These are phyloP conservation scores for Eimeria maxima DNA, from an alignment of 169 alveolate species.

Conservation along the genomic window DNA sequence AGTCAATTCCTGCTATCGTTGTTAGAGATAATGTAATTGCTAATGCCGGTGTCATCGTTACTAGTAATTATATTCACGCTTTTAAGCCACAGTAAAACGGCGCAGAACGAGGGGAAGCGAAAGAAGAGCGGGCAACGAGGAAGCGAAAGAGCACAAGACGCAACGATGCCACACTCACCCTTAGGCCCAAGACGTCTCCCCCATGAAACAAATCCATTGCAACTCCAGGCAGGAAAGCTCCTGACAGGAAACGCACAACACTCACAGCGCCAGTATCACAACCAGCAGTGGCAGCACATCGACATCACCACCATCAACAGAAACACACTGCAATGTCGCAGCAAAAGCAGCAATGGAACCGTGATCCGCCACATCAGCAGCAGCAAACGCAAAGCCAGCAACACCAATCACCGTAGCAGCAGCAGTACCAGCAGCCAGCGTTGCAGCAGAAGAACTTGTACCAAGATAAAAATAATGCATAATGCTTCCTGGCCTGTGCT, in stretches of 20 bases:
- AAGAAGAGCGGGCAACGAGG: not conserved
- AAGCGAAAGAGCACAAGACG: not conserved
- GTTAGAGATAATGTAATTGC: too few species aligned
- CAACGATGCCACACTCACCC: not conserved
- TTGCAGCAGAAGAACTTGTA: not conserved
- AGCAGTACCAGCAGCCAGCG: not conserved
- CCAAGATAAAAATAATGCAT: not conserved
- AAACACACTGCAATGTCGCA: not conserved
- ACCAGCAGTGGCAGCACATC: not conserved
- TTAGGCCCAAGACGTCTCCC: conserved; percentile 75
- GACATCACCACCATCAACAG: not conserved
- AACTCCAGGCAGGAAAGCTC: conserved; percentile 81
- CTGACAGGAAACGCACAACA: conserved; percentile 12
- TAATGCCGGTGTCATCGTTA: not conserved
- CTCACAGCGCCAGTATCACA: not conserved
- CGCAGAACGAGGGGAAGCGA: not conserved
- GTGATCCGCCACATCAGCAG: not conserved
- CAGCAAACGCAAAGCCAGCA: not conserved
- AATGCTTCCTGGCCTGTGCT: not conserved
- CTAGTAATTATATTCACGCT: not conserved
- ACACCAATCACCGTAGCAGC: not conserved
- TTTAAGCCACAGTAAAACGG: not conserved
- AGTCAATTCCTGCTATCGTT: not conserved
- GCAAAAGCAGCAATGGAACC: not conserved
- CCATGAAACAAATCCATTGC: conserved; percentile 66